Evolutionary conservation across 2,329 filamentous ascomycete species (phyloP).

Genomic region (Bipolaris oryzae): DNA sequence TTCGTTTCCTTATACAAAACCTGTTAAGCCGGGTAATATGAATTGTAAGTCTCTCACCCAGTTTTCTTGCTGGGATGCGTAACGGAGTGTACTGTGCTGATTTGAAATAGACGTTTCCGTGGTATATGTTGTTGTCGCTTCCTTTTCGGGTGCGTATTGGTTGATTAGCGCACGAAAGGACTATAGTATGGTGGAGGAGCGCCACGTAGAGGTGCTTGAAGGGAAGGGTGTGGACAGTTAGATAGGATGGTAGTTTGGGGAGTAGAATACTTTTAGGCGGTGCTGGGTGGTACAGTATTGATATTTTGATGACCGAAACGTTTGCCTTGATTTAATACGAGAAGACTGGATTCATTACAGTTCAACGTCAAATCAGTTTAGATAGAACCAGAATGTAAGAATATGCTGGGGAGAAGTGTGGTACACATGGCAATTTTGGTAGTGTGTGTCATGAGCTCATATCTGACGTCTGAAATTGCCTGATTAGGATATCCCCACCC

Average conservation of each 20-base stretch:
- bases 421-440: not conserved
- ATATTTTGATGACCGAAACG: no score
- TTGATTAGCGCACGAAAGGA: conserved; percentile 36
- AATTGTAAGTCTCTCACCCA: conserved; percentile 32
- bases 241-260: no score
- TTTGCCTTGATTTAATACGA: no score
- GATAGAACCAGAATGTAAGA: no score
- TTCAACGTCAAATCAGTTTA: no score
- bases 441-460: not conserved
- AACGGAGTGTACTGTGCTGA: no score
- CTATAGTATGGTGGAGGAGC: conserved; percentile 37
- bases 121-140: conserved; percentile 32
- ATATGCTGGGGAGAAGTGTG: no score
- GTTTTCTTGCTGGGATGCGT: no score
- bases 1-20: conserved; percentile 42
- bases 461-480: not conserved
- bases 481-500: no score
- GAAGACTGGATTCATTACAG: no score
- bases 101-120: conserved; percentile 18
- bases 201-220: conserved; percentile 29
- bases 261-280: no score
- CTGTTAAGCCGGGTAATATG: conserved; percentile 41
- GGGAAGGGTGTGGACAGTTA: not conserved
- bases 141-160: conserved; percentile 41
- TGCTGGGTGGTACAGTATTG: no score